Base-by-base conservation (phyloP, 768 basidiomycete genomes). In the Lactifluus piperatus region DNA sequence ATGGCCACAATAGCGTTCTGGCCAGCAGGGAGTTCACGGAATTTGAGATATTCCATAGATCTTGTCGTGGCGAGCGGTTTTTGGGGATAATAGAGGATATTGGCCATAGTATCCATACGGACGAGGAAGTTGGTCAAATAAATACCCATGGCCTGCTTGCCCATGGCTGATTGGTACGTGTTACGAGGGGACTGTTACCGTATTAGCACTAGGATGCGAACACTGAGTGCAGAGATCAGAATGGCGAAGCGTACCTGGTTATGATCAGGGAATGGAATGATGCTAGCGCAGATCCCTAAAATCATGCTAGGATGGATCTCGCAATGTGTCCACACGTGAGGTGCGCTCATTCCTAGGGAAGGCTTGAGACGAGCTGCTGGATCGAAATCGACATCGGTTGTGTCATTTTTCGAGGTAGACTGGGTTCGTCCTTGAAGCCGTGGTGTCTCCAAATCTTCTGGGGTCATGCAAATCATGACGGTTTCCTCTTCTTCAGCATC, bases 291-390 rank as follows among this genome's bases (percentile, higher is more conserved):
- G 60, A 99, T 92, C 62, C 95, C 95, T 54, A 99, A 80, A 64
- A 99, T 98, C 95, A 98, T 99, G 68, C 88, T 89, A 11, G 95
- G 97, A 72, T 99, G 95, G 68, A 99, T 98, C 75, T 99, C 95
- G 73, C 97, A 98, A 71, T 99, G 95, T 10, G 95, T 99, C 88
- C 91, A 98, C 9, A 90, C 91, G 67, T 97, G 91, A 0, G 59
- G 54, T 4, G 89, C 83, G 70, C 83, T 86, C 43, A 85, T 86
- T 32, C 83, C 81, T 24, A 54, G 47, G 14, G 29, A 8, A 39
- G 88, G 84, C 74, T 97, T 97, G 45, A 97, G 72, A 47, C 95
- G 82, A 37, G 88, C 88, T 18, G 94, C 86, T 9, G 91, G 87
- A 67, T 98, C 94, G 67, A 83, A 88, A 26, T 91, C 85, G 6